Evolutionary conservation across 495 filamentous ascomycete genomes (phyloP).

Genomic region (Hyaloscypha variabilis): DNA sequence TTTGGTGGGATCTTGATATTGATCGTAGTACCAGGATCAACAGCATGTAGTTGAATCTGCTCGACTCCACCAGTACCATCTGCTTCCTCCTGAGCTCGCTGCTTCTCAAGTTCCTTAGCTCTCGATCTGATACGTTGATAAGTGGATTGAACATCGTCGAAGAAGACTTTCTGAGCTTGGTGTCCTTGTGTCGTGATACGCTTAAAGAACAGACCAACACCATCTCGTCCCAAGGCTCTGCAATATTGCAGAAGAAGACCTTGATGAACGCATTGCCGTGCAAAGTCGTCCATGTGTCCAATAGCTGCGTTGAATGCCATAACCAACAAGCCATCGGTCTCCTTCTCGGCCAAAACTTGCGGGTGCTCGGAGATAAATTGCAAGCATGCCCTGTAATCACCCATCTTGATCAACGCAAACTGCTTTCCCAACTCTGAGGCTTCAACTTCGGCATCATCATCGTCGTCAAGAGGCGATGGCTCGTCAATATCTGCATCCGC

Average conservation of each 20-base stretch:
- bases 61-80: slow-evolving; percentile 71
- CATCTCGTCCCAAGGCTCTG: slow-evolving; percentile 82
- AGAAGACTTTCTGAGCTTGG: slow-evolving; percentile 89
- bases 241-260: slow-evolving; percentile 94
- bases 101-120: slow-evolving; percentile 71
- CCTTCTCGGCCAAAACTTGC: slow-evolving; percentile 77
- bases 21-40: slow-evolving; percentile 91
- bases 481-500: slow-evolving; percentile 64
- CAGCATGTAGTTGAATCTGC: slow-evolving; percentile 96
- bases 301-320: slow-evolving; percentile 88
- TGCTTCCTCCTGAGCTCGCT: slow-evolving; percentile 65
- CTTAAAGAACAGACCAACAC: slow-evolving; percentile 92
- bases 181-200: slow-evolving; percentile 90
- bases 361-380: slow-evolving; percentile 77
- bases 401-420: slow-evolving; percentile 78
- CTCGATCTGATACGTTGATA: slow-evolving; percentile 80
- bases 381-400: slow-evolving; percentile 71
- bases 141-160: slow-evolving; percentile 87
- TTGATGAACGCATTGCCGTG: slow-evolving; percentile 92
- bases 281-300: slow-evolving; percentile 71
- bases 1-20: slow-evolving; percentile 78
- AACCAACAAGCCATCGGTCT: slow-evolving; percentile 88
- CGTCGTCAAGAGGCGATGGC: slow-evolving; percentile 47
- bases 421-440: slow-evolving; percentile 73
- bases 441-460: slow-evolving; percentile 73